phyloP scores from a whole-genome alignment of 1,139 yeast species.

The Debaryomycetaceae sp. region DNA sequence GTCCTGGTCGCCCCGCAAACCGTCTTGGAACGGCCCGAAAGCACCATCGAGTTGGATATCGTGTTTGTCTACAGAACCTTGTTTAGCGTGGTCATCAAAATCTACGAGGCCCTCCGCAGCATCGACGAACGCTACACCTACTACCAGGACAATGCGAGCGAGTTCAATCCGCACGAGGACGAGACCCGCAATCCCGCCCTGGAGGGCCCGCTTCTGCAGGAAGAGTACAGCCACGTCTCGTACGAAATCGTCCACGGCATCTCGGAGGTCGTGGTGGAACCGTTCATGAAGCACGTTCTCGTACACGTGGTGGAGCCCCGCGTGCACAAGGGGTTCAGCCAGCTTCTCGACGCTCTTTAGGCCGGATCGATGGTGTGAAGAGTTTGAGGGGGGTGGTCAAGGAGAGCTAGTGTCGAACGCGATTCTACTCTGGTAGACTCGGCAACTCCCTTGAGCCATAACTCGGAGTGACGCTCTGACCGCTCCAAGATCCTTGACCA shows the following conservation, averaged over 20 bases:
- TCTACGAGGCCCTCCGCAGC: conserved; percentile 14
- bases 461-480: too few species aligned
- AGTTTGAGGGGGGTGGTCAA: too few species aligned
- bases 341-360: conserved; percentile 18
- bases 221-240: conserved; percentile 24
- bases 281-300: conserved; percentile 23
- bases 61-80: conserved; percentile 30
- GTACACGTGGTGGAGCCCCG: conserved; percentile 21
- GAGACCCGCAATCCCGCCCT: too few species aligned
- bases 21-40: conserved; percentile 36
- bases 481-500: too few species aligned
- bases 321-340: conserved; percentile 20
- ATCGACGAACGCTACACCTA: too few species aligned
- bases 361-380: too few species aligned
- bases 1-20: too few species aligned
- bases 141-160: too few species aligned
- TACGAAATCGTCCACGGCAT: conserved; percentile 21
- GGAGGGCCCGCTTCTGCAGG: conserved; percentile 8
- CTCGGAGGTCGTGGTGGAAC: conserved; percentile 27
- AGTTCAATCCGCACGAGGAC: too few species aligned
- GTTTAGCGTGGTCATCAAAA: conserved; percentile 19
- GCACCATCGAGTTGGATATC: conserved; percentile 30
- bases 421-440: too few species aligned
- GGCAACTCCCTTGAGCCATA: too few species aligned
- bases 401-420: too few species aligned